Base-by-base conservation (phyloP, 305 asterid genomes). In the Fraxinus dipetala region DNA sequence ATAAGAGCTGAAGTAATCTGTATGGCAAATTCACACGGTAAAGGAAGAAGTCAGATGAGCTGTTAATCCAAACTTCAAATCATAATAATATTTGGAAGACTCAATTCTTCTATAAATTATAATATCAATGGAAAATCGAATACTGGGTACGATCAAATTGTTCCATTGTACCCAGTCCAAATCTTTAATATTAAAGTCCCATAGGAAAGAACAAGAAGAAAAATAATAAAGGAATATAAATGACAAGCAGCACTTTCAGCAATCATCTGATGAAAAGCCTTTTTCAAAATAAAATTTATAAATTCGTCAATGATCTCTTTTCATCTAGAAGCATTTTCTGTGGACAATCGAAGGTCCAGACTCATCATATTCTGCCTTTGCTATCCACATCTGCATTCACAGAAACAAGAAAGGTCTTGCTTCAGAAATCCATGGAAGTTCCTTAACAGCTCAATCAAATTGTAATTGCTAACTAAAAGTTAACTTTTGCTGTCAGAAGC, bases 281-380 rank as follows among this genome's bases (percentile, higher is more conserved):
- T 18, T 54, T 18, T 22, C 67, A 56, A 56, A 56, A 54, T 54
- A 56, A 2, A 18, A 54, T 54, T 22, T 54, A 54, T 54, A 54
- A n/a, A 20, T 54, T 63, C 35, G 35, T 63, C 34, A 26, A 65
- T 11, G 6, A 26, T 10, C n/a, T 26, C 35, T 65, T 26, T 65
- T 11, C 35, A 10, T 28, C 73, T 65, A 65, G 73, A 65, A 65
- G 73, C 73, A 65, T 26, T 65, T 65, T 28, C 73, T 65, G 73
- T 65, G 73, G 35, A 65, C 73, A 65, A 65, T 65, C 16, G 73
- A 65, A 24, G 73, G 73, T 26, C 73, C 73, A 65, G 73, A 65
- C 73, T 65, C 73, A 65, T 65, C 73, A 5, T 65, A 65, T 32
- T 65, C 73, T 9, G 73, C 73, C 34, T 65, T 26, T 26, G 73